Percentiles rank a stretch among this genome's conserved stretches.
Evolutionary conservation across 257 asterid species (phyloP).

Genomic region (Primulina huaijiensis): DNA sequence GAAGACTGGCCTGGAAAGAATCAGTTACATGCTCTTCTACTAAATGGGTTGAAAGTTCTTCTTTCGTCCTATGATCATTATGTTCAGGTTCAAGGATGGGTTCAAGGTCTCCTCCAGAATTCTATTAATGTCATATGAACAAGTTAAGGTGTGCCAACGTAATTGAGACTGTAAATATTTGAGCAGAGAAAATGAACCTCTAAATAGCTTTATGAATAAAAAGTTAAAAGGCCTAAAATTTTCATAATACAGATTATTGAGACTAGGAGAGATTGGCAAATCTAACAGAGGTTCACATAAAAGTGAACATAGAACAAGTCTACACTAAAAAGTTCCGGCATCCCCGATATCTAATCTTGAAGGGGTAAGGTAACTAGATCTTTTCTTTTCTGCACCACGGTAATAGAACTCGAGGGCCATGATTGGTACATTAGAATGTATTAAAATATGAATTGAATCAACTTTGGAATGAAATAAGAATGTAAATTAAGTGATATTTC

Average conservation of each 20-base stretch:
- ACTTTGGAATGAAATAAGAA: no score
- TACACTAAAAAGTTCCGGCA: background rate
- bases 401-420: background rate
- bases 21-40: conserved; percentile 36
- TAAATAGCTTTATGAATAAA: background rate
- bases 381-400: background rate
- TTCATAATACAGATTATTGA: background rate
- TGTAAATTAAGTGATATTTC: no score
- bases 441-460: no score
- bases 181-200: conserved; percentile 10
- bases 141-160: conserved; percentile 10
- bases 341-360: conserved; percentile 15
- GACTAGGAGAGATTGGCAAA: conserved; percentile 10
- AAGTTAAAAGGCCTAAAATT: conserved; percentile 10
- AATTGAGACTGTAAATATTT: conserved; percentile 6
- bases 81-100: conserved; percentile 43
- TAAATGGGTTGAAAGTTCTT: conserved; percentile 31
- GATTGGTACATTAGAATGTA: no score
- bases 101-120: conserved; percentile 44
- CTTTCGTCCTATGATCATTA: conserved; percentile 36
- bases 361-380: background rate
- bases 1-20: conserved; percentile 45
- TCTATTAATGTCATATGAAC: conserved; percentile 36
- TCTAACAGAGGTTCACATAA: conserved; percentile 10
- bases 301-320: background rate